These are phyloP conservation scores for Penicillium desertorum DNA, from an alignment of 495 filamentous ascomycete species.

Conservation along the genomic window DNA sequence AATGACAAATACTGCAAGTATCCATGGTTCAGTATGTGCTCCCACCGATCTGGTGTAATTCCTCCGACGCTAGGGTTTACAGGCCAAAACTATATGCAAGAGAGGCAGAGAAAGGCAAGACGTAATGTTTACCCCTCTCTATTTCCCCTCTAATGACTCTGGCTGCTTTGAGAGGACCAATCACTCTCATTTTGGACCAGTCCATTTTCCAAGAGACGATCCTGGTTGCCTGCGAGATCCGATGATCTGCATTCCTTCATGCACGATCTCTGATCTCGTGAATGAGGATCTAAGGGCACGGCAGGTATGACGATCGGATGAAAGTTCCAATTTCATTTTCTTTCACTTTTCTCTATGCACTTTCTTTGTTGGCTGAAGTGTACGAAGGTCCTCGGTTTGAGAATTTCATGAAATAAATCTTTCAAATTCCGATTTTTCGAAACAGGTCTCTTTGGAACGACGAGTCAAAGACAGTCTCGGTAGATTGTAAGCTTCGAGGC, in stretches of 20 bases:
- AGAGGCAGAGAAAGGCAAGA: not conserved
- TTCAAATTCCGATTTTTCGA: not conserved
- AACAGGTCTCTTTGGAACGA: not conserved
- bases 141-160: not conserved
- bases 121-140: not conserved
- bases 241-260: conserved; percentile 38
- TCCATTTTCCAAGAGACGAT: conserved; percentile 6
- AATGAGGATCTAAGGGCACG: conserved; percentile 8
- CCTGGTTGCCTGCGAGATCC: conserved; percentile 22
- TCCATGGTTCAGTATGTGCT: not conserved
- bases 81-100: not conserved
- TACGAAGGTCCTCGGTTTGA: not conserved
- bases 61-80: conserved; percentile 1
- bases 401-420: not conserved
- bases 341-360: too few species aligned
- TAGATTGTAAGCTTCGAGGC: not conserved
- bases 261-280: conserved; percentile 30
- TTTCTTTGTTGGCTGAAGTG: not conserved
- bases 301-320: conserved; percentile 19
- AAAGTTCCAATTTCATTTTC: conserved; percentile 6
- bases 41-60: conserved; percentile 4
- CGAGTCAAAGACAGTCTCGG: not conserved
- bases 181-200: not conserved
- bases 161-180: not conserved
- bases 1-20: conserved; percentile 6